Base-by-base conservation (phyloP, 2,329 filamentous ascomycete genomes). In the Podosphaera leucotricha region DNA sequence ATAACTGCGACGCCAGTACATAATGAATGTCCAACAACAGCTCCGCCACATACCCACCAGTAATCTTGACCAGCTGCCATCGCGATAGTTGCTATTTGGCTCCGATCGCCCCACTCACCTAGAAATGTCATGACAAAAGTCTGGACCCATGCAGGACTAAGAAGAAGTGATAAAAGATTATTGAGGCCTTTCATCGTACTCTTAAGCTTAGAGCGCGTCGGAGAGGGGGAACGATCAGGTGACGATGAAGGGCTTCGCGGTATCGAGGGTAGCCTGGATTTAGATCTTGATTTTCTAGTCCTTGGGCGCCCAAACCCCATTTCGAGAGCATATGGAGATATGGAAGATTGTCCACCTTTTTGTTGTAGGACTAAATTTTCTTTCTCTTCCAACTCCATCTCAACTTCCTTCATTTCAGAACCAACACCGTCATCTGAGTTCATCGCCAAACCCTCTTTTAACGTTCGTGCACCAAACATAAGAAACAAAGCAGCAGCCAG, bases 91-190 rank as follows among this genome's bases (percentile, higher is more conserved):
- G 90, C 90, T 55, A 98, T 95, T 64, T 98, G 90, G 59, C 83
- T 92, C 52, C 90, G 76, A 57, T 98, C 90, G 46, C 90, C 90
- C 90, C 90, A 98, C 61, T 98, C 90, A 36, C 90, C 90, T 24
- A 98, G 65, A 64, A 98, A 98, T 2, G 90, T 98, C 90, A 98
- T 98, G 54, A 92, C 74, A 58, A 98, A 98, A 0, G 90, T 98
- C 63, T 95, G 87, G 13, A 98, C 90, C 90, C 90, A 98, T 0
- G 86, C 90, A 1, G 90, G 90, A 61, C 83, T 93, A 35, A 98
- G 69, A 3, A 98, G 70, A 6, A 98, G 67, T 10, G 82, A 85
- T 49, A 85, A 74, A 3, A 98, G 72, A 55, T 98, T 98, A 59
- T 77, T 76, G 20, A 94, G 64, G 1, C 90, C 86, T 18, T 69